phyloP scores from a whole-genome alignment of 495 filamentous ascomycete genomes.

The Lichenothelia convexa region DNA sequence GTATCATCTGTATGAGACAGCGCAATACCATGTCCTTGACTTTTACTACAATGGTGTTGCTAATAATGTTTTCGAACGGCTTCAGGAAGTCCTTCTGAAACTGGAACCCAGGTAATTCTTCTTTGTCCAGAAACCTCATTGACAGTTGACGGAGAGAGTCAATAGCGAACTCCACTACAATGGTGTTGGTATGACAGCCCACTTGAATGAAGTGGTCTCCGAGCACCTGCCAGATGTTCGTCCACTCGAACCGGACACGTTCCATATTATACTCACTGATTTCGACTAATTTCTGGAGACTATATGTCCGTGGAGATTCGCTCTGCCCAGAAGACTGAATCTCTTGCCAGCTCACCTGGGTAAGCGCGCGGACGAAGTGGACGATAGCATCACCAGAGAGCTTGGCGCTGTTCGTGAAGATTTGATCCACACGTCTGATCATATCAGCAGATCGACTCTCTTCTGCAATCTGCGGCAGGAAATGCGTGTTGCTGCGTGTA shows the following conservation, averaged over 20 bases:
- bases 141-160: conserved; percentile 89
- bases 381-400: conserved; percentile 90
- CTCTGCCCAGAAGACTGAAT: conserved; percentile 93
- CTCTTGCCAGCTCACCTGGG: conserved; percentile 96
- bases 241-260: conserved; percentile 94
- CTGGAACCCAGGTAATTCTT: conserved; percentile 94
- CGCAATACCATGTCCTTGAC: conserved; percentile 97
- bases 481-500: conserved; percentile 42
- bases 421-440: conserved; percentile 77
- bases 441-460: conserved; percentile 86
- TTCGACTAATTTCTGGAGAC: conserved; percentile 92
- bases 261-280: conserved; percentile 99
- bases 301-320: conserved; percentile 87
- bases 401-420: conserved; percentile 90
- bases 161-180: conserved; percentile 90
- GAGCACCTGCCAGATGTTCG: conserved; percentile 85
- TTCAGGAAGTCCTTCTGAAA: conserved; percentile 99
- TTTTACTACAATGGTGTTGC: conserved; percentile 68
- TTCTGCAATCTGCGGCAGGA: conserved; percentile 71
- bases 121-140: conserved; percentile 97
- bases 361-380: conserved; percentile 85
- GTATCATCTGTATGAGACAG: conserved; percentile 98
- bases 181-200: conserved; percentile 86
- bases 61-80: conserved; percentile 93
- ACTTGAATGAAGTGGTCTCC: conserved; percentile 97